Base-by-base conservation (phyloP, 371 early-diverging fungal species). In the Umbelopsis sp. region DNA sequence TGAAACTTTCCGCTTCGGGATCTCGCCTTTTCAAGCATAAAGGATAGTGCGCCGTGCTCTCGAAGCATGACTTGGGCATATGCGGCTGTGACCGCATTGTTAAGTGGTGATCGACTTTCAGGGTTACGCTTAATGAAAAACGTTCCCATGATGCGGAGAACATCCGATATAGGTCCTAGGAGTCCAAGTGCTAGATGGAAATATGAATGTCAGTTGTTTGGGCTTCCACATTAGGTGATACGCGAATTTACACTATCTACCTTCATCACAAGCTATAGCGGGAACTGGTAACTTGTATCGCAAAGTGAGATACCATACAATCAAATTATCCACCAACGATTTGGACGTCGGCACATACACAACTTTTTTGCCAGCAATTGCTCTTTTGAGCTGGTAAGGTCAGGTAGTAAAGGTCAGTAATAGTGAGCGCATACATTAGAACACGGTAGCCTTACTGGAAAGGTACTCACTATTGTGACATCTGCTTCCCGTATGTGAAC, bases 241-340 rank as follows among this genome's bases (percentile, higher is more conserved):
- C 65, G 16, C 41, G 25, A 11, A 38, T 29, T 22, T 6, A 44
- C 24, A 37, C 12, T 68, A 10, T 32, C 66, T 70, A 77, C 74
- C 69, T 69, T 84, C 84, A 69, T 84, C 84, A 65, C 81, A 84
- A 1, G 76, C 80, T 10, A 84, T 66, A 9, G 84, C 77, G 9
- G 84, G 84, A 12, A 84, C 84, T 45, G 84, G 84, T 16, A 84
- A 51, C 3, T 78, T 76, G 51, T 80, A 84, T 14, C 81, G 80
- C 35, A 84, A 77, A 3, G 81, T 74, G 63, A 84, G 74, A 45
- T 80, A 84, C 84, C 84, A 84, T 5, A 84, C 75, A 41, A 84
- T 25, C 6, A 84, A 70, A 0, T 78, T 78, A 68, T 84, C 84
- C 29, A 84, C 32, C 4, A 80, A 32, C 63, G 78, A 77, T 51